phyloP scores from a whole-genome alignment of 2,329 filamentous ascomycete species.

The Chaetomium olivaceum region DNA sequence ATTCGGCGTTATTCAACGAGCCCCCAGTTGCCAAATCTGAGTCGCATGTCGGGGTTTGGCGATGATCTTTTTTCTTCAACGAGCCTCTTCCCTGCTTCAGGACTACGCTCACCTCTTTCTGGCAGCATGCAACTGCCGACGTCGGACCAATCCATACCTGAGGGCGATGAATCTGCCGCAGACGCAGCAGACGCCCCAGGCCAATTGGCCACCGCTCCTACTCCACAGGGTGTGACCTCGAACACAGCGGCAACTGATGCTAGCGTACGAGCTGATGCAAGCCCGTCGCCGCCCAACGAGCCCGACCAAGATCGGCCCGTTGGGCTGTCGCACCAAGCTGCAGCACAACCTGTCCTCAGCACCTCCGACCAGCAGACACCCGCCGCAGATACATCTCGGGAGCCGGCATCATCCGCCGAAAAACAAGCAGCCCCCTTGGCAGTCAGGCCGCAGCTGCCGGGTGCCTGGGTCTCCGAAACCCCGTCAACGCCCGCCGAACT shows the following conservation, averaged over 20 bases:
- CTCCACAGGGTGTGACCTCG: neutral
- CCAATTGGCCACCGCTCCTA: neutral
- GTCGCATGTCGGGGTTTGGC: constrained; percentile 61
- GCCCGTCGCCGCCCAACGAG: constrained; percentile 12
- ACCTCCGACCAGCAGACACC: constrained; percentile 20
- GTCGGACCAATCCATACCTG: neutral
- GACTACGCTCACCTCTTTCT: constrained; percentile 13
- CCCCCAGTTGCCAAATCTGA: constrained; percentile 58
- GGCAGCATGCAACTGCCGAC: constrained; percentile 6
- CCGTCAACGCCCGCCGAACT: constrained; percentile 29
- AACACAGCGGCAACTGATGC: neutral
- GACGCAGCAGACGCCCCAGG: neutral
- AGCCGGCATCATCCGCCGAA: constrained; percentile 15
- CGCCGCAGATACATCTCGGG: constrained; percentile 19
- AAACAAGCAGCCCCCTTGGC: constrained; percentile 8
- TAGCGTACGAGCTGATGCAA: constrained; percentile 18
- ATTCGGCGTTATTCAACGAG: constrained; percentile 49
- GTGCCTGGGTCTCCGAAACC: constrained; percentile 39
- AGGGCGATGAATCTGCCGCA: neutral
- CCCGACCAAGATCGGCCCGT: constrained; percentile 13
- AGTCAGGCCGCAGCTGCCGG: constrained; percentile 36
- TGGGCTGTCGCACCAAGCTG: constrained; percentile 18
- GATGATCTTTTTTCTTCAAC: constrained; percentile 55
- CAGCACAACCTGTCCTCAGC: constrained; percentile 4
- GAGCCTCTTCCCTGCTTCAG: constrained; percentile 32